A percentile compares a stretch with the other conserved stretches of the same genome.
phyloP scores from a whole-genome alignment of 495 filamentous ascomycete genomes.

The Apodospora peruviana region DNA sequence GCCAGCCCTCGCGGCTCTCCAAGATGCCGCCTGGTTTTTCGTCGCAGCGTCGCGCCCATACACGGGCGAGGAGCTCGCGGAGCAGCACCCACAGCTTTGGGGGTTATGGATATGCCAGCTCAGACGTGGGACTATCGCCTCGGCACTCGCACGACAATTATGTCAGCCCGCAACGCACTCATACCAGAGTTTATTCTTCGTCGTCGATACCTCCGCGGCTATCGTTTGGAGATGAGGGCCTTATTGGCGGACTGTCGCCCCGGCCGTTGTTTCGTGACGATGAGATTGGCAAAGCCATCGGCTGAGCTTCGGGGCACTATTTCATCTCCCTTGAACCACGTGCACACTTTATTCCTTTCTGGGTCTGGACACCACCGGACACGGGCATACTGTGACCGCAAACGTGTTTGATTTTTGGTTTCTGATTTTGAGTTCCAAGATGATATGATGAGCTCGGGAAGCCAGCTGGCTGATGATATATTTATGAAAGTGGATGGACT shows the following conservation, averaged over 20 bases:
- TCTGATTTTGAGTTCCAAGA: no score
- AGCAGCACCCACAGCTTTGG: constrained; percentile 36
- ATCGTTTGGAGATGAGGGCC: constrained; percentile 31
- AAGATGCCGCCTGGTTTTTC: constrained; percentile 30
- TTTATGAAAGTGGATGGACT: not conserved
- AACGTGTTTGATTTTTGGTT: no score
- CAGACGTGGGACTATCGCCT: constrained; percentile 17
- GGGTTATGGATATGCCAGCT: constrained; percentile 22
- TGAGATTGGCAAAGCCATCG: constrained; percentile 40
- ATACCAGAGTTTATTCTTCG: constrained; percentile 36
- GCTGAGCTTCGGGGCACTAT: constrained; percentile 18
- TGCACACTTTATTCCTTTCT: not conserved
- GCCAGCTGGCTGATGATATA: no score
- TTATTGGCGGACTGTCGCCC: constrained; percentile 32
- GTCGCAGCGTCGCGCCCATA: constrained; percentile 25
- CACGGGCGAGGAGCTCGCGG: constrained; percentile 31
- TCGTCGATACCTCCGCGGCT: constrained; percentile 34
- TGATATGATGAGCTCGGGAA: no score
- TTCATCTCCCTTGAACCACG: not conserved
- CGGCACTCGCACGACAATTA: constrained; percentile 22
- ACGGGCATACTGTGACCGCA: no score
- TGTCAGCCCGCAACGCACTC: constrained; percentile 8
- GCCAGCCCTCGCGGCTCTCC: constrained; percentile 36
- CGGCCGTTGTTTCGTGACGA: constrained; percentile 32
- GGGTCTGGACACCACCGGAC: no score